Evolutionary conservation across 306 rosid species (phyloP).

Genomic region (Acmispon strigosus): DNA sequence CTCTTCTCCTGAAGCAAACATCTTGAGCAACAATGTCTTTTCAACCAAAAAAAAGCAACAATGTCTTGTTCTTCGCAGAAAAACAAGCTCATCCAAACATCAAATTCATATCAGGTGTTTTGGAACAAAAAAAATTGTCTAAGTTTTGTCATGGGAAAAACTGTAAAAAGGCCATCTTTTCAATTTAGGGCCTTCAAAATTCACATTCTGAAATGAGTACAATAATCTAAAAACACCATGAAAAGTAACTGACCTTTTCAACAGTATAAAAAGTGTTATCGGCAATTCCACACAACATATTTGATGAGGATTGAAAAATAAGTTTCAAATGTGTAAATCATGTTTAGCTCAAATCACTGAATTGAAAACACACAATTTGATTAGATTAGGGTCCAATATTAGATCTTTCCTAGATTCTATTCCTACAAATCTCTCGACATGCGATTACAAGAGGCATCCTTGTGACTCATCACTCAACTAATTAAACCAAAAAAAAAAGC

Average conservation of each 20-base stretch:
- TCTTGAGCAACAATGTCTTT: neutral
- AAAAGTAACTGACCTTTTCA: neutral
- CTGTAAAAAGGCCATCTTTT: neutral
- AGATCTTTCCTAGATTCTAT: too few species aligned
- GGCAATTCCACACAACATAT: neutral
- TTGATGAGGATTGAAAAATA: neutral
- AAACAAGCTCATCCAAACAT: neutral
- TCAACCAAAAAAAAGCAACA: neutral
- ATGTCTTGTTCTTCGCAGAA: neutral
- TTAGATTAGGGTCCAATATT: neutral
- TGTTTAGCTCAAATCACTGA: too few species aligned
- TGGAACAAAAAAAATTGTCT: neutral
- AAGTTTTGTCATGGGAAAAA: neutral
- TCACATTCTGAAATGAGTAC: neutral
- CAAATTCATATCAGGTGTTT: neutral
- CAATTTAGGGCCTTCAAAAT: neutral
- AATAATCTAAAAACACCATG: neutral
- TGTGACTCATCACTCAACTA: too few species aligned
- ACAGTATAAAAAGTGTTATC: neutral
- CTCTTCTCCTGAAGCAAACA: neutral
- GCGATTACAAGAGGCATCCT: neutral
- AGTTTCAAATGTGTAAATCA: neutral
- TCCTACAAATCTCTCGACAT: neutral
- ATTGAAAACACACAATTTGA: neutral
- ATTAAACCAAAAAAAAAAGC: too few species aligned